Evolutionary conservation across 148 eudicot genomes (phyloP), one percentile per base, ranked within the genome.

Genomic region (Rhododendron ovatum): DNA sequence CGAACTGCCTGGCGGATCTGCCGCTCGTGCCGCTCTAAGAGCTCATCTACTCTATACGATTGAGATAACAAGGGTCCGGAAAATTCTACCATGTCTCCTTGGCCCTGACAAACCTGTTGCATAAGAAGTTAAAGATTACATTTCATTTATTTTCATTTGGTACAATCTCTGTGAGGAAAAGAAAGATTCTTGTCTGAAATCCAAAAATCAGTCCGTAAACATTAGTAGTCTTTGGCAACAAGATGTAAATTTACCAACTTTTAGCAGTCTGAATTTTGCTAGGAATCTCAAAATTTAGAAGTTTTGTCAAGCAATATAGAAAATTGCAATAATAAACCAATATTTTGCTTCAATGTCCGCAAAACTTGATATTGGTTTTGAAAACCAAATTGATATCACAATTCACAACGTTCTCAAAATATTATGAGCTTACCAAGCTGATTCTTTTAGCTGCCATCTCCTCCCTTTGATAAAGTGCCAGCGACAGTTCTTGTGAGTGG

Each of bases 1-100:
- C 98, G 92, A 91, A 90, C 95, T 30, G 93, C 98, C 86, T 94
- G 98, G 85, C 99, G 96, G 79, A 96, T 94, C 10, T 91, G 98
- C 80, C 98, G 99, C 87, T 96, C 99, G 83, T 95, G 95, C 88
- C 91, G 91, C 90, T 94, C 94, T 87, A 96, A 85, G 84, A 95
- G 95, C 84, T 95, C 98, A 82, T 96, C 98, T 18, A 95, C 88
- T 82, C 89, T 88, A 61, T 91, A 89, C 13, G 98, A 87, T 84
- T 96, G 96, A 82, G 96, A 88, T 83, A 94, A 65, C 87, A 96
- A 87, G 17, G 99, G 99, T 76, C 98, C 99, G 5, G 98, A 96
- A 88, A 93, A 96, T 88, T 96, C 98, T 47, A 96, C 95, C 89
- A 91, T 91, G 78, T 92, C 98, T 76, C 86, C 95, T 83, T 89